phyloP scores from a whole-genome alignment of 805 yeast genomes.

The Priceomyces melissophilus region DNA sequence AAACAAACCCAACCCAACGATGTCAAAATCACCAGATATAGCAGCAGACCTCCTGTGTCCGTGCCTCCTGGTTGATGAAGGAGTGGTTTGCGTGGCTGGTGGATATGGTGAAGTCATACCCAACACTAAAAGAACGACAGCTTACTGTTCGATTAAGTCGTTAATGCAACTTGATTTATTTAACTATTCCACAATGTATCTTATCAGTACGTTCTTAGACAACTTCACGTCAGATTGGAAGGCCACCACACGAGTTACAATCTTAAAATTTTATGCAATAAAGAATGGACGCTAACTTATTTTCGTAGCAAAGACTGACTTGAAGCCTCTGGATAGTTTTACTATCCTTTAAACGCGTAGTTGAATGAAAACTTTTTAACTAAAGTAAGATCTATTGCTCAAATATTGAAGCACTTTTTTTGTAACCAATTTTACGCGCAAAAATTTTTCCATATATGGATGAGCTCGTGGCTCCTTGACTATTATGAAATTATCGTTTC shows the following conservation, averaged over 20 bases:
- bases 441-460: neutral
- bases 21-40: constrained; percentile 80
- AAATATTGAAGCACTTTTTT: neutral
- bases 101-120: constrained; percentile 1
- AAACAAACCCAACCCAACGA: constrained; percentile 34
- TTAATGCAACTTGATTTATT: too few species aligned
- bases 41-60: constrained; percentile 86
- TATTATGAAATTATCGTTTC: neutral
- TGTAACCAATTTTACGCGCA: neutral
- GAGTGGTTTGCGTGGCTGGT: constrained; percentile 5
- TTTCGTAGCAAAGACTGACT: constrained; percentile 1
- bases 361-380: too few species aligned
- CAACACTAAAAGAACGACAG: neutral
- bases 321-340: too few species aligned
- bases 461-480: neutral
- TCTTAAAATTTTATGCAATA: constrained; percentile 5
- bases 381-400: too few species aligned
- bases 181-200: too few species aligned
- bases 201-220: too few species aligned
- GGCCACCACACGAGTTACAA: constrained; percentile 2
- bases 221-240: too few species aligned
- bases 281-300: constrained; percentile 11
- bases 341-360: too few species aligned
- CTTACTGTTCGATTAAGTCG: too few species aligned
- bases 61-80: constrained; percentile 38